Evolutionary conservation across 2,329 filamentous ascomycete species (phyloP), one percentile per base, ranked within the genome.

Genomic region (Botrytis medusae): DNA sequence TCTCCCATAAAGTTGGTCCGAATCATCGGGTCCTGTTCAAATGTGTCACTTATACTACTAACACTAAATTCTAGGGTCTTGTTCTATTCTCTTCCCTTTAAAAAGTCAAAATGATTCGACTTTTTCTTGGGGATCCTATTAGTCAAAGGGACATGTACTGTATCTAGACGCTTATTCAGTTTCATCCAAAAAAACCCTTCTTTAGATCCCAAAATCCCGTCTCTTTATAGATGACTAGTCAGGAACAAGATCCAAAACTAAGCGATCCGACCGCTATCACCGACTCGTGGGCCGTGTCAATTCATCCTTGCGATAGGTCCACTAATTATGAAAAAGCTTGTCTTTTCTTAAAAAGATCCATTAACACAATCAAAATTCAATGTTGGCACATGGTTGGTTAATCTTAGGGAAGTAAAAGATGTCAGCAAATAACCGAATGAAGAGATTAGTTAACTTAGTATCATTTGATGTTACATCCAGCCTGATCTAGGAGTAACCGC

Each of bases 181-280:
- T 54, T 68, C 46, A 68, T n/a, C 48, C 25, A 32, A 40, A 40
- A n/a, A n/a, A 14, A 12, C 1, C 22, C 22, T 37, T 40, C 22
- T 61, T 61, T 40, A n/a, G 60, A 62, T 40, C 25, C 16, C 48
- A n/a, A 29, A 22, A 54, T 32, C 34, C 9, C 46, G 48, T 42
- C 34, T 40, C 51, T 68, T 68, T 48, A 68, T 32, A 18, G 46
- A n/a, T 34, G 22, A 34, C 42, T 61, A 61, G 54, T 71, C 60
- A 65, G 60, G 69, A 32, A 57, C 59, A 64, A 51, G 18, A 64
- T 64, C 32, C n/a, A 64, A 51, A 40, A 46, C 20, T 34, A 51
- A 37, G 51, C 22, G 59, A 46, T 51, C 59, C 25, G 46, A 51
- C 59, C 69, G n/a, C 32, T 32, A 42, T 60, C 59, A 64, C n/a